These are phyloP conservation scores for Phlebiopsis flavidoalba DNA, from an alignment of 768 basidiomycete genomes.

Conservation along the genomic window DNA sequence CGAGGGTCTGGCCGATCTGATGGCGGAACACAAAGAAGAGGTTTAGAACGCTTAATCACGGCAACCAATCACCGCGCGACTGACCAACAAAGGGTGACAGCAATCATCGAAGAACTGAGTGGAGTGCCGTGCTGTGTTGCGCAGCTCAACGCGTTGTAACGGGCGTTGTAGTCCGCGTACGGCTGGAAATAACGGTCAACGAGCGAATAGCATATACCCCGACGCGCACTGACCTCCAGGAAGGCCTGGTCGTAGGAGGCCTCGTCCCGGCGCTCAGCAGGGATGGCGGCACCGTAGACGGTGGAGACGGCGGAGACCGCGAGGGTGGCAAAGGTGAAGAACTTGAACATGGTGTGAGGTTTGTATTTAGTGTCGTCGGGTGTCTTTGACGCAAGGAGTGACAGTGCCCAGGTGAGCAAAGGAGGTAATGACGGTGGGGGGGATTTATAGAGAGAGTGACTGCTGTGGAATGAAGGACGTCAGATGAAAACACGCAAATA, in stretches of 20 bases:
- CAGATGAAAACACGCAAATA: not conserved
- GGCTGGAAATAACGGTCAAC: constrained; percentile 26
- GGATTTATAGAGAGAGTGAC: constrained; percentile 20
- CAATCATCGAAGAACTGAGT: constrained; percentile 56
- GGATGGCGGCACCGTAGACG: constrained; percentile 32
- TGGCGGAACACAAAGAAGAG: not conserved
- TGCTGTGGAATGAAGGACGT: constrained; percentile 13
- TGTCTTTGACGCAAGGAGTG: constrained; percentile 20
- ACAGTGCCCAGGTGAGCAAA: constrained; percentile 3
- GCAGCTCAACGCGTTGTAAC: constrained; percentile 57
- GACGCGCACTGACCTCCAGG: constrained; percentile 38
- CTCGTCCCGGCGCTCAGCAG: constrained; percentile 41
- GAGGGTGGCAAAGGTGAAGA: constrained; percentile 36
- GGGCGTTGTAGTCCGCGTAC: constrained; percentile 52
- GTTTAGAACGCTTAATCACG: not conserved
- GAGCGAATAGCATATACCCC: not conserved
- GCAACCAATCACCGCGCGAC: constrained; percentile 16
- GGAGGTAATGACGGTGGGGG: constrained; percentile 10
- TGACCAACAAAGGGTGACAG: constrained; percentile 65
- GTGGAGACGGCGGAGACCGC: constrained; percentile 37
- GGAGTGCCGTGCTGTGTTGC: constrained; percentile 28
- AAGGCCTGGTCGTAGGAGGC: constrained; percentile 25
- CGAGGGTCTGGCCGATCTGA: constrained; percentile 49
- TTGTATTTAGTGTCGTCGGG: constrained; percentile 4
- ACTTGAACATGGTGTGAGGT: constrained; percentile 23